These are phyloP conservation scores for Neurospora pannonica DNA, from an alignment of 495 filamentous ascomycete species.

Conservation along the genomic window DNA sequence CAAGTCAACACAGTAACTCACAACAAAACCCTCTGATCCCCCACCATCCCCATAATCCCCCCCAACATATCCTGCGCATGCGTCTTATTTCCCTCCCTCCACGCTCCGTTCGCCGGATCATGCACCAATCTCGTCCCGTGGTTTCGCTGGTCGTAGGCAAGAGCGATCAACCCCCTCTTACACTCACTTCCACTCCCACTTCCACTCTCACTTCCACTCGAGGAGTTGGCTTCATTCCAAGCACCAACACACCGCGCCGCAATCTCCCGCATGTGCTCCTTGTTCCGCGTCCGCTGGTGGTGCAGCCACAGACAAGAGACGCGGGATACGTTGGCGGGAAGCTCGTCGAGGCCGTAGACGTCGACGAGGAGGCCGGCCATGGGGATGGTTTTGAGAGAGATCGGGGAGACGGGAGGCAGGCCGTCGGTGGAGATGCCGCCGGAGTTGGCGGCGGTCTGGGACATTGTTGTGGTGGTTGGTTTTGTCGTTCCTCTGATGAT, in stretches of 20 bases:
- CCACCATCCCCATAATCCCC: slow-evolving; percentile 52
- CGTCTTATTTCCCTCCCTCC: slow-evolving; percentile 67
- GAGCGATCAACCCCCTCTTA: slow-evolving; percentile 55
- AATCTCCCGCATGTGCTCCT: slow-evolving; percentile 56
- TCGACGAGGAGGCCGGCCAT: slow-evolving; percentile 70
- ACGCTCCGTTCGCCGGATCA: slow-evolving; percentile 55
- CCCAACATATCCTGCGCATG: slow-evolving; percentile 88
- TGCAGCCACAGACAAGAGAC: slow-evolving; percentile 80
- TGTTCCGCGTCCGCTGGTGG: slow-evolving; percentile 61
- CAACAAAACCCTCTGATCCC: slow-evolving; percentile 50
- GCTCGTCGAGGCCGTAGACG: slow-evolving; percentile 71
- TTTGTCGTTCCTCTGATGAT: background rate
- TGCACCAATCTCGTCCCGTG: slow-evolving; percentile 65
- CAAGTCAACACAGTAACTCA: slow-evolving; percentile 8
- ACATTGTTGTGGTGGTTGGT: slow-evolving; percentile 1
- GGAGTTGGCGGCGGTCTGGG: background rate
- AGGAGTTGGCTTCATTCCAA: slow-evolving; percentile 14
- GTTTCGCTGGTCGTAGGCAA: slow-evolving; percentile 83
- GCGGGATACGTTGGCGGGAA: slow-evolving; percentile 36
- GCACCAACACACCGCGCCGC: slow-evolving; percentile 28
- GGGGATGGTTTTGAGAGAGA: slow-evolving; percentile 52
- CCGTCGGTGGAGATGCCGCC: background rate
- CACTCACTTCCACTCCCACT: background rate
- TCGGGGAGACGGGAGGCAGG: slow-evolving; percentile 25
- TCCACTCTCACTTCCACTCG: background rate